Percentiles rank a stretch among this genome's conserved stretches.
These are phyloP conservation scores for Gloeostereum incarnatum DNA, from an alignment of 768 basidiomycete genomes.

Conservation along the genomic window DNA sequence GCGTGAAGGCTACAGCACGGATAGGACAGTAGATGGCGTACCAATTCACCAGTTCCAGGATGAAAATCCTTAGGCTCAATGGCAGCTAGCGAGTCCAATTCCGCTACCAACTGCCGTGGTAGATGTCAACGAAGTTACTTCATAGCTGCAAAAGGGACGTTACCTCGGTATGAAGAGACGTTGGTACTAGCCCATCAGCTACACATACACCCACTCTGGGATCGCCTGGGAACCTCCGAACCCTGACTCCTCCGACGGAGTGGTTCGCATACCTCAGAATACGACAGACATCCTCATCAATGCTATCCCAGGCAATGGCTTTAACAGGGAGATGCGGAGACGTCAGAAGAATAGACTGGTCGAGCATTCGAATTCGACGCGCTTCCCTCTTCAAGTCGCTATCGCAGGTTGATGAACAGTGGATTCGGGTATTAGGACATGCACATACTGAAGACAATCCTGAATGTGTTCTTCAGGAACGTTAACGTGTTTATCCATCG, in stretches of 20 bases:
- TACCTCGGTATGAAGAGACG: conserved; percentile 9
- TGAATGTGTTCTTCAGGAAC: neutral
- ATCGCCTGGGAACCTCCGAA: neutral
- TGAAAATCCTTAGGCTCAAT: conserved; percentile 11
- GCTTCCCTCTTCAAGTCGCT: neutral
- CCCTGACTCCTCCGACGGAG: neutral
- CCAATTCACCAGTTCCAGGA: conserved; percentile 10
- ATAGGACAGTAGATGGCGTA: neutral
- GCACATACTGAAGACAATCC: neutral
- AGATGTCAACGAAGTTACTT: neutral
- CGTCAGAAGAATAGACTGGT: neutral
- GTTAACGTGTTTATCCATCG: neutral
- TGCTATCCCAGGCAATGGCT: no score
- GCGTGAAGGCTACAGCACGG: neutral
- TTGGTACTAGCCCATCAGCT: conserved; percentile 8
- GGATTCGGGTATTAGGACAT: neutral
- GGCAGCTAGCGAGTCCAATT: conserved; percentile 8
- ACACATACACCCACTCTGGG: conserved; percentile 5
- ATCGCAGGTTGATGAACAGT: neutral
- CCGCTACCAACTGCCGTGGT: conserved; percentile 8
- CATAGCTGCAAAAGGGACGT: neutral
- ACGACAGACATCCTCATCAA: neutral
- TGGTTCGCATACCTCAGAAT: neutral
- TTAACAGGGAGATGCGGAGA: no score
- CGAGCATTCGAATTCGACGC: neutral